Conservation (phyloP, 768 basidiomycete genomes). For the Mycena maculata region DNA sequence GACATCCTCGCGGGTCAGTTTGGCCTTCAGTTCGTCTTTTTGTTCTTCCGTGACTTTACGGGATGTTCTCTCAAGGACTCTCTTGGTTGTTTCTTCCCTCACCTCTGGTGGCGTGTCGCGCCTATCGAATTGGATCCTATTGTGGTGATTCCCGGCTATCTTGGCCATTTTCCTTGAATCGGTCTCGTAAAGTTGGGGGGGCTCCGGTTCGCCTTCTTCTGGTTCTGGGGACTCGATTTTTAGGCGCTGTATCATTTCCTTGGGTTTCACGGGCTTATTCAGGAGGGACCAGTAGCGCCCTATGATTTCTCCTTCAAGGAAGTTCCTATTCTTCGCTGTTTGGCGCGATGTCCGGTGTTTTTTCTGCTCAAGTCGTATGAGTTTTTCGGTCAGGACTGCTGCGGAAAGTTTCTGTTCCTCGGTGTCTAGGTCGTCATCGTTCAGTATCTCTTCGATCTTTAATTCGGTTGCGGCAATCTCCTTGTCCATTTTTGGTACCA, state of each 20-base stretch:
- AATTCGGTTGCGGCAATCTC: conserved; percentile 1
- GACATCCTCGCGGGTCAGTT: conserved; percentile 1
- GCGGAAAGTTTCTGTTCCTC: background rate
- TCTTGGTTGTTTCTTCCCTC: background rate
- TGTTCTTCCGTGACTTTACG: background rate
- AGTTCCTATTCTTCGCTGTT: background rate
- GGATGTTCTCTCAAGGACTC: background rate
- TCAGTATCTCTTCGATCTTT: background rate
- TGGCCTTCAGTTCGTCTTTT: background rate
- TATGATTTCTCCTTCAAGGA: conserved; percentile 2
- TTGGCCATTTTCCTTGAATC: conserved; percentile 2
- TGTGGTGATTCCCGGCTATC: conserved; percentile 9
- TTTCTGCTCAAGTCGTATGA: background rate
- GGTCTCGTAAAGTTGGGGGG: background rate
- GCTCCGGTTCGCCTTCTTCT: background rate
- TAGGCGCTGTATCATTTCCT: conserved; percentile 1
- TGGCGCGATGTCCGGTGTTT: background rate
- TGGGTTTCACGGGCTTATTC: conserved; percentile 4
- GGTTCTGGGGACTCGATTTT: background rate
- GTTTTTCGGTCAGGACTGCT: conserved; percentile 1
- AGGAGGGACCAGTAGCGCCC: background rate
- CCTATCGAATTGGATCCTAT: background rate
- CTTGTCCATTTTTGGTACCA: background rate
- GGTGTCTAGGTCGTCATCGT: background rate
- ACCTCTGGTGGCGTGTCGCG: background rate